These are phyloP conservation scores for Mycena filopes DNA, from an alignment of 768 basidiomycete genomes.

Conservation along the genomic window DNA sequence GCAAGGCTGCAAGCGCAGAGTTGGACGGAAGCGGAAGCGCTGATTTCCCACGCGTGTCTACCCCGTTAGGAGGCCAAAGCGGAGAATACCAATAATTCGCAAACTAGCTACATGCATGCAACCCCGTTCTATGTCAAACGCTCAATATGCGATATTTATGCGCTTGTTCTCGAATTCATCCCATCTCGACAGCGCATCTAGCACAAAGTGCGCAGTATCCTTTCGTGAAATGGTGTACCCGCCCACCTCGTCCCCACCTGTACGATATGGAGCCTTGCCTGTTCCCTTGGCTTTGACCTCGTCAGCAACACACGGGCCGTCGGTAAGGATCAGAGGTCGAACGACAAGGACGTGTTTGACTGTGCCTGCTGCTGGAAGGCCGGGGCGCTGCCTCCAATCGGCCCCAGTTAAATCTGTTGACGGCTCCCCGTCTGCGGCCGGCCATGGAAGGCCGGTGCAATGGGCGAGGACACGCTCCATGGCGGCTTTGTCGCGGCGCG, in stretches of 20 bases:
- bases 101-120: too few relatives aligned
- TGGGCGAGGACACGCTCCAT: conserved; percentile 62
- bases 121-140: too few relatives aligned
- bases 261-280: conserved; percentile 46
- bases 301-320: conserved; percentile 51
- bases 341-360: conserved; percentile 53
- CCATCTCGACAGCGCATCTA: conserved; percentile 43
- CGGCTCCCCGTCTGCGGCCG: conserved; percentile 49
- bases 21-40: not conserved
- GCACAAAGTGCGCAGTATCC: conserved; percentile 67
- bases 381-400: conserved; percentile 45
- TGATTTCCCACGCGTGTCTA: not conserved
- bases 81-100: too few relatives aligned
- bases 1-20: not conserved
- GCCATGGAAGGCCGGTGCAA: conserved; percentile 63
- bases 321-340: conserved; percentile 67
- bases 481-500: conserved; percentile 73
- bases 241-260: conserved; percentile 43
- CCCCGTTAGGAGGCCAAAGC: too few relatives aligned
- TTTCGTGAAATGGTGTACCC: conserved; percentile 61
- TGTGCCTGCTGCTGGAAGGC: conserved; percentile 46
- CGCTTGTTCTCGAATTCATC: not conserved
- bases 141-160: too few relatives aligned
- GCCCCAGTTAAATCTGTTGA: conserved; percentile 51
- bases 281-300: conserved; percentile 37